Base-by-base conservation (phyloP, 805 yeast genomes). In the Nakazawaea anatomiae region DNA sequence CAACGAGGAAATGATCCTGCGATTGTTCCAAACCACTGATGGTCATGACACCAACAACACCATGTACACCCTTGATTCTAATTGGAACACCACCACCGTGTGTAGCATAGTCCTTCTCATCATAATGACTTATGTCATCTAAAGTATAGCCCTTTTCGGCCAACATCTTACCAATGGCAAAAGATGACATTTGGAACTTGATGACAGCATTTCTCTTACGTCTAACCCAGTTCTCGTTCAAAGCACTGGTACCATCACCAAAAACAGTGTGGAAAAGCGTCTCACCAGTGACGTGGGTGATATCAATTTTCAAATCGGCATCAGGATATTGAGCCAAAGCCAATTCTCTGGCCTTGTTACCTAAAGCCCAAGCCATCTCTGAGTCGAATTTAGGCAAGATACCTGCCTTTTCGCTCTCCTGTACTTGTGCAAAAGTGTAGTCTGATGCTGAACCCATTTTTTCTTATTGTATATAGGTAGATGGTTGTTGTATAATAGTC, bases 71-170 rank as follows among this genome's bases (percentile, higher is more conserved):
- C 2, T 50, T 50, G 18, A 75, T 56, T 52, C 69, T 69, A 34
- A 80, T 63, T 9, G 84, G 83, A 46, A 80, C 72, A 35, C 77
- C 73, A 49, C 86, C 86, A 28, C 86, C 86, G 55, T 77, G 82
- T 32, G 70, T 62, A 8, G 82, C 80, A 56, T 70, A 79, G 10
- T 74, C 78, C 18, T 56, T 57, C 8, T 73, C 64, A 31, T 73
- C 70, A 18, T 77, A 63, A 49, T 68, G 72, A 40, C 64, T 62
- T 4, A 69, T 71, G 34, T 63, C 65, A 41, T 72, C 76, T 2
- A 72, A 50, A 6, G 75, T 65, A 46, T 69, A 64, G 2, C 64
- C 65, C 52, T 67, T 71, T 1, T 47, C 49, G 28, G 67, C 66
- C 51, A 75, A 63, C 57, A 73, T 74, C 44, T 66, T 66, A 6